Base-by-base conservation (phyloP, 495 filamentous ascomycete genomes). In the Aspergillus diversus region DNA sequence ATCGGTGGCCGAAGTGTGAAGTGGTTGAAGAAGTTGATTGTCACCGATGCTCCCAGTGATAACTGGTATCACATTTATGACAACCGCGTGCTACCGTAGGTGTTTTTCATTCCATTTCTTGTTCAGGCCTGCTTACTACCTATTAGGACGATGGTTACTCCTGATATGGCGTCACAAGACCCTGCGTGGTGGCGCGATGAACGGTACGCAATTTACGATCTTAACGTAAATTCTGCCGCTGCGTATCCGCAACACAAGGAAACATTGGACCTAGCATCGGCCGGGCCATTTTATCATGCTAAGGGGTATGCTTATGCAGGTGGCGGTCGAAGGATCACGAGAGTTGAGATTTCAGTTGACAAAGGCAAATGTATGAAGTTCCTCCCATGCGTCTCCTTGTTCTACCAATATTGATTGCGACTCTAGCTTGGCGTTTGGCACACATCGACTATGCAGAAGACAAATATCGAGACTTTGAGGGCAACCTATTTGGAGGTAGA, bases 11-110 rank as follows among this genome's bases (percentile, higher is more conserved):
- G 94, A 52, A 97, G 92, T 73, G 93, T 98, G 33, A 98, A 98
- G 74, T 98, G 94, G 94, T 69, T 98, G 63, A 96, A 90, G 79
- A 88, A 82, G 47, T 83, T 98, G 55, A 90, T 93, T 34, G 68
- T 97, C 52, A 95, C 92, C 0, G 83, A 86, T 6, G 73, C 75
- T 5, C 94, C 94, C 0, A 96, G 92, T 69, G 90, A 94, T 55
- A 97, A 96, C 66, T 97, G 93, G 93, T 98, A 97, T 66, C 94
- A 98, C 73, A 92, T 96, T 58, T 92, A 96, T 69, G 94, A 98
- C 69, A 98, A 98, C 66, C 80, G 94, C 50, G 93, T 97, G 8
- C 75, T 98, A 51, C 94, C 94, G 79, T 81, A 52, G 64, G 79
- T 74, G 48, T 39, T 59, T 66, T 61, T 15, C 50, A 56, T 56